Base-by-base conservation (phyloP, 169 alveolate genomes). In the Perkinsus olseni region DNA sequence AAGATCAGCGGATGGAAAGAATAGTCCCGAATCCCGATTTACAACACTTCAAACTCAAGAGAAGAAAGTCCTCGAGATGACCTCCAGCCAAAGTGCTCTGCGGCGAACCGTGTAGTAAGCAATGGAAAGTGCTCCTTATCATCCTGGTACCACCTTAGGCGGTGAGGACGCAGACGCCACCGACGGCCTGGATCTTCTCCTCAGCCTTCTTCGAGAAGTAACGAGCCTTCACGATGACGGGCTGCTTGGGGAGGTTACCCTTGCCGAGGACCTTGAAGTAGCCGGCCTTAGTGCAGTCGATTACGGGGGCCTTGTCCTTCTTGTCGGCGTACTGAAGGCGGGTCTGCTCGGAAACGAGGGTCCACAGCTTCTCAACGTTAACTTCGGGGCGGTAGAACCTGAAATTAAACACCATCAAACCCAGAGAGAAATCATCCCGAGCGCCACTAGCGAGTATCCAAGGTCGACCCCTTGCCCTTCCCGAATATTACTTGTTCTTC, bases 201-300 rank as follows among this genome's bases (percentile, higher is more conserved):
- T 98, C 99, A 74, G 99, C 99, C 51, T 96, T 95, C 94, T 97
- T 96, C 38, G 99, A 97, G 98, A 99, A 99, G 96, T 96, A 97
- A 92, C 99, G 97, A 40, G 99, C 99, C 97, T 98, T 99, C 39
- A 99, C 99, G 94, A 98, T 98, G 92, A 99, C 97, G 74, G 99
- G 99, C 94, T 96, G 96, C 95, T 95, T 93, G 92, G 98, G 98
- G 91, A 98, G 97, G 93, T 98, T 96, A 48, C 99, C 99, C 95
- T 98, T 99, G 92, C 99, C 99, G 74, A 99, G 97, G 91, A 99
- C 99, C 97, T 99, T 99, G 97, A 98, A 98, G 95, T 95, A 98
- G 36, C 99, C 99, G 92, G 96, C 96, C 96, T 97, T 98, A 82
- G 99, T 98, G 92, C 98, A 99, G 96, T 99, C 99, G 93, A 99